Conservation (phyloP, 306 rosid species). For the Sesbania bispinosa region DNA sequence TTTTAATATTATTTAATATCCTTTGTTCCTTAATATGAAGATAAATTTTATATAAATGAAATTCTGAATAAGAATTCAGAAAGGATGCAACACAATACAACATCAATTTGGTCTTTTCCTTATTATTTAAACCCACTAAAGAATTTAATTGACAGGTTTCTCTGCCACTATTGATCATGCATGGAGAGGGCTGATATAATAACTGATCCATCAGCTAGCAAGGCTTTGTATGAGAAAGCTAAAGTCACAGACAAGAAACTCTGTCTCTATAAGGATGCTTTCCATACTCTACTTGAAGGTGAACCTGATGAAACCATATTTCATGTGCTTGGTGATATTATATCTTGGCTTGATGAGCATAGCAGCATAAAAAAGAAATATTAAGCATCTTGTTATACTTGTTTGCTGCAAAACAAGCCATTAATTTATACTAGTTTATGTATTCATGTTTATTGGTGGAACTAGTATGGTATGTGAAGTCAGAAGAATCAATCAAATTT, state of each 20-base stretch:
- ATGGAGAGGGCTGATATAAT: slow-evolving; percentile 52
- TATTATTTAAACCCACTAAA: not conserved
- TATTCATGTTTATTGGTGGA: not conserved
- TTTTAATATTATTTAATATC: not conserved
- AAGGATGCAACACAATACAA: not conserved
- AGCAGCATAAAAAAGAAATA: slow-evolving; percentile 32
- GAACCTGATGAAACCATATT: slow-evolving; percentile 49
- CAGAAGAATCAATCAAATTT: not conserved
- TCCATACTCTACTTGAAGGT: slow-evolving; percentile 43
- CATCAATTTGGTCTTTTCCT: not conserved
- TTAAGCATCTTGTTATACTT: slow-evolving; percentile 13
- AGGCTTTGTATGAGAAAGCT: slow-evolving; percentile 46
- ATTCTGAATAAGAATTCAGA: not conserved
- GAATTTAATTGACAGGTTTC: slow-evolving; percentile 33
- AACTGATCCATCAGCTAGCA: slow-evolving; percentile 53
- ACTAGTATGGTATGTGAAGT: not conserved
- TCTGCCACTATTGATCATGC: slow-evolving; percentile 53
- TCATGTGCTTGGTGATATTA: slow-evolving; percentile 43
- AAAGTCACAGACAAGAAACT: slow-evolving; percentile 46
- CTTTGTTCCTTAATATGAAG: not conserved
- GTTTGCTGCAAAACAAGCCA: not conserved
- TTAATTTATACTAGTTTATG: not conserved
- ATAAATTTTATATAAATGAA: not conserved
- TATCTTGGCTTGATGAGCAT: slow-evolving; percentile 43
- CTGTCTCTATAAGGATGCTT: slow-evolving; percentile 48